Base-by-base conservation (phyloP, 208 protist species). In the Acanthamoeba comandoni region DNA sequence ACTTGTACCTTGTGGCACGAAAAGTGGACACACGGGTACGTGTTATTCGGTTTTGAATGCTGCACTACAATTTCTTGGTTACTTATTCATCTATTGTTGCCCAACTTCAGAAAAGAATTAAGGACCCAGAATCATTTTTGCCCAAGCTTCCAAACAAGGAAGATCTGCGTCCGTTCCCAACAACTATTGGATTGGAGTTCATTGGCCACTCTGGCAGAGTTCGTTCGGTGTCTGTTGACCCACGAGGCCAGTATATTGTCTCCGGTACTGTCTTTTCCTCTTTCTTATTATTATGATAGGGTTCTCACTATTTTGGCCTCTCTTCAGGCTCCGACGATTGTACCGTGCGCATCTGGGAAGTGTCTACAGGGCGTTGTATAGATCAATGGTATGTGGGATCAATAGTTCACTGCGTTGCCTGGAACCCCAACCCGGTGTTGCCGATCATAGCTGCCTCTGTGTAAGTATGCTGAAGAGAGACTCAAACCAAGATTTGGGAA, bases 131-230 rank as follows among this genome's bases (percentile, higher is more conserved):
- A 15, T 96, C 97, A 73, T 96, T 99, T 31, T 94, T 99, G 19
- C 99, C 99, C 7, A 96, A 98, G 87, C 95, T 99, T 60, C 99
- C 99, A 12, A 96, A 98, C 65, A 98, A 98, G 26, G 95, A 97
- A 93, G 98, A 99, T 58, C 97, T 99, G 48, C 97, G 98, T 49
- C 99, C 99, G n/a, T 99, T 98, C 96, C 99, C 99, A 26, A 97
- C 98, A 87, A 89, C 93, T 57, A 95, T 98, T n/a, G 97, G 96
- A 69, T 96, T 99, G 57, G 95, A 97, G 77, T 99, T 98, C 95
- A 97, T 97, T 88, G 98, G 98, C 12, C 98, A 99, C 95, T 98
- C 96, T 17, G 96, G 87, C 58, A 97, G 96, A 22, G 97, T 99
- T 49, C 60, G 97, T 48, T 96, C 96, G 58, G 82, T 99, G 52